phyloP scores from a whole-genome alignment of 139 green algal genomes.

The Picochlorum sp. region DNA sequence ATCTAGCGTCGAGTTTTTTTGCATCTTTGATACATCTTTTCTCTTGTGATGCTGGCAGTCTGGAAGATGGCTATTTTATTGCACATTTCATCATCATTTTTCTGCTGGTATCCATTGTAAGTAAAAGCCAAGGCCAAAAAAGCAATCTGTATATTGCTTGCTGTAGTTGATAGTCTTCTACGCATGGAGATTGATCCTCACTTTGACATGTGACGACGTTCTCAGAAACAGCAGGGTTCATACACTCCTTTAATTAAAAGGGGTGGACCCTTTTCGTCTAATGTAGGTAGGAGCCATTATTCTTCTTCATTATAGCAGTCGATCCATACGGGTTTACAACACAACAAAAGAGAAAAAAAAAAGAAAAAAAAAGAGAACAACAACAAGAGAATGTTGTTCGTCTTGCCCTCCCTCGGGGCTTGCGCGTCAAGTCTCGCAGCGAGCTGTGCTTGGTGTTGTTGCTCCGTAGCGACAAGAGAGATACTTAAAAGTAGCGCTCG shows the following conservation, averaged over 20 bases:
- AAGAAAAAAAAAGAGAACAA: too few relatives aligned
- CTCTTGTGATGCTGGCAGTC: neutral
- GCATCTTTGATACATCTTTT: conserved; percentile 1
- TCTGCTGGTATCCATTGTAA: too few relatives aligned
- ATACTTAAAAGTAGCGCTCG: conserved; percentile 50
- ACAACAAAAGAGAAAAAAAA: neutral
- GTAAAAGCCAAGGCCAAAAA: too few relatives aligned
- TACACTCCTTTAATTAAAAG: too few relatives aligned
- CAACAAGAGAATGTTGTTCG: conserved; percentile 26
- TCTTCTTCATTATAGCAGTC: too few relatives aligned
- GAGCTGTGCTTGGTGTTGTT: conserved; percentile 48
- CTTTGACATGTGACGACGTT: too few relatives aligned
- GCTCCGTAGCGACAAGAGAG: conserved; percentile 36
- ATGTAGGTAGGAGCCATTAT: too few relatives aligned
- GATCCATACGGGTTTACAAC: neutral
- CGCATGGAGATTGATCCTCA: neutral
- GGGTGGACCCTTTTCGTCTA: too few relatives aligned
- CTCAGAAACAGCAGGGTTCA: too few relatives aligned
- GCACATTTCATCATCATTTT: too few relatives aligned
- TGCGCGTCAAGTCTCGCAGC: conserved; percentile 41
- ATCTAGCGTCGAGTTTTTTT: conserved; percentile 11
- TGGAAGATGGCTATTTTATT: neutral
- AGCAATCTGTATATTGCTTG: too few relatives aligned
- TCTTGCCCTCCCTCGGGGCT: conserved; percentile 26
- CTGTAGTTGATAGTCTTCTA: too few relatives aligned